Evolutionary conservation across 768 basidiomycete genomes (phyloP).

Genomic region (Harrya chromipes): DNA sequence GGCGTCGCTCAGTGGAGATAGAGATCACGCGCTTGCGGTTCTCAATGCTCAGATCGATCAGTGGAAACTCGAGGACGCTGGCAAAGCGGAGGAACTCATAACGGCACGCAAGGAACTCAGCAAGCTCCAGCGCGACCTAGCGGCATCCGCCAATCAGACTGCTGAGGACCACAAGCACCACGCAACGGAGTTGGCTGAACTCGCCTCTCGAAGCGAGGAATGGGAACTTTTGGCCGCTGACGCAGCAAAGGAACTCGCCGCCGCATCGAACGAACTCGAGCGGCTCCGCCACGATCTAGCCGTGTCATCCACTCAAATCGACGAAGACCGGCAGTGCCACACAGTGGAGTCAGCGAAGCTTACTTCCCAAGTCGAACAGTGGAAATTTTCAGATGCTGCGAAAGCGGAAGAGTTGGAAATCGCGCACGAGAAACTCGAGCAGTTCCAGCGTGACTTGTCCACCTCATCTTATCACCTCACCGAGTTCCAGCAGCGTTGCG

Average conservation of each 20-base stretch:
- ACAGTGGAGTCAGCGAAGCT: not conserved
- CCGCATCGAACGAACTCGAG: too few relatives aligned
- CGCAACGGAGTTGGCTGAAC: not conserved
- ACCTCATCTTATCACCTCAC: not conserved
- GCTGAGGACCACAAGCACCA: too few relatives aligned
- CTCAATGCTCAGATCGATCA: not conserved
- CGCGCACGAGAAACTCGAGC: not conserved
- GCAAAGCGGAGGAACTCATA: not conserved
- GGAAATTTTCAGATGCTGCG: not conserved
- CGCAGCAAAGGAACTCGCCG: not conserved
- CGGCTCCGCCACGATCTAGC: too few relatives aligned
- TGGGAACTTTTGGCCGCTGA: not conserved
- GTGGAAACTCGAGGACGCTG: not conserved
- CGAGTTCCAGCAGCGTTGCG: not conserved
- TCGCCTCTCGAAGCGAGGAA: not conserved
- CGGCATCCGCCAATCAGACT: too few relatives aligned
- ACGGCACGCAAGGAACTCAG: not conserved
- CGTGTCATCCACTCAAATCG: too few relatives aligned
- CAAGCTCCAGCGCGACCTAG: too few relatives aligned
- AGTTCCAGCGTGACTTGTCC: not conserved
- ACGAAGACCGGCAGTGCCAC: too few relatives aligned
- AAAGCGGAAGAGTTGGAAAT: not conserved
- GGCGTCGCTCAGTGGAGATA: too few relatives aligned
- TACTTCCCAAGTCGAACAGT: not conserved
- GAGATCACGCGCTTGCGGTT: too few relatives aligned